phyloP scores from a whole-genome alignment of 768 basidiomycete genomes.

The Podaxis sp. region DNA sequence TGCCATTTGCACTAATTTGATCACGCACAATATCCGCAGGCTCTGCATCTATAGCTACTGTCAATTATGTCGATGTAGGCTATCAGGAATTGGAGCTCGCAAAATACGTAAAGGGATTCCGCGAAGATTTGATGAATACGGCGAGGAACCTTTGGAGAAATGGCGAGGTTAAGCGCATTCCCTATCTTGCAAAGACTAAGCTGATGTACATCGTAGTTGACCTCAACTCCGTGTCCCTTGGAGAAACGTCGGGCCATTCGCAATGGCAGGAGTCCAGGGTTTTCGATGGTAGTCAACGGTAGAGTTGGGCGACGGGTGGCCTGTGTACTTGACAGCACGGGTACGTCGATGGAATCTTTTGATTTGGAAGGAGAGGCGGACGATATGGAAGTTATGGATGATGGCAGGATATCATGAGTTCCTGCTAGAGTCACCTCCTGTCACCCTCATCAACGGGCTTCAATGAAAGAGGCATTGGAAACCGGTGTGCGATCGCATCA shows the following conservation, averaged over 20 bases:
- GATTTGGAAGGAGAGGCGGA: constrained; percentile 76
- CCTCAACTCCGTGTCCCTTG: constrained; percentile 48
- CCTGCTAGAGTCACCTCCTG: background rate
- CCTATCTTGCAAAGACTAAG: constrained; percentile 21
- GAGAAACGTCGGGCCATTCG: constrained; percentile 54
- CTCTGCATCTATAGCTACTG: constrained; percentile 58
- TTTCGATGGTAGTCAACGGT: constrained; percentile 73
- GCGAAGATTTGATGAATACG: constrained; percentile 65
- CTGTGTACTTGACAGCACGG: constrained; percentile 67
- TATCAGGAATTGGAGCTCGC: constrained; percentile 52
- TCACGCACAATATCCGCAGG: constrained; percentile 35
- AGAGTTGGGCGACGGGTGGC: constrained; percentile 70
- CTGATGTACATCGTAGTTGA: constrained; percentile 44
- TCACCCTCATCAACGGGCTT: constrained; percentile 25
- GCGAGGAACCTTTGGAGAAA: constrained; percentile 54
- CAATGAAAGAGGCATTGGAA: constrained; percentile 24
- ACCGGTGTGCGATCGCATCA: constrained; percentile 25
- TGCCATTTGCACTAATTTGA: constrained; percentile 31
- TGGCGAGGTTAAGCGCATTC: constrained; percentile 55
- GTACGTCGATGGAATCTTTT: constrained; percentile 65
- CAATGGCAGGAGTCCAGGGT: constrained; percentile 48
- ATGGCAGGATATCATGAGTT: constrained; percentile 25
- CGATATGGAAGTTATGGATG: constrained; percentile 41
- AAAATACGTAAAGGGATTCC: constrained; percentile 51
- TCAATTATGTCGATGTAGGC: constrained; percentile 58